Evolutionary conservation across 495 filamentous ascomycete species (phyloP).

Genomic region (Gamarada debralockiae): DNA sequence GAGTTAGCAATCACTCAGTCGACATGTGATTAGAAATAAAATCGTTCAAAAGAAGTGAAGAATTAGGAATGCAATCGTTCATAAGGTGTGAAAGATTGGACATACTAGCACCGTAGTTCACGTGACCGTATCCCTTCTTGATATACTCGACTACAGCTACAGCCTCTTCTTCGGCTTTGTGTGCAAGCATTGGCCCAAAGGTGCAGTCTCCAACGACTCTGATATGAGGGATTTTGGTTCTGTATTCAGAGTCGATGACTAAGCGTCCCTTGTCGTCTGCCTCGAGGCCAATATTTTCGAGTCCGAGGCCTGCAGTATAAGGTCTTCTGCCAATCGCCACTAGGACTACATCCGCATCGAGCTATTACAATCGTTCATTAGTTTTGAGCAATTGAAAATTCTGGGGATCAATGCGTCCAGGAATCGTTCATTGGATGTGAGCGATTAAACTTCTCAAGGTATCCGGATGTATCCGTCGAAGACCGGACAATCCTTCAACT

Average conservation of each 20-base stretch:
- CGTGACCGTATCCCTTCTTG: constrained; percentile 94
- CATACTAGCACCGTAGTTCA: constrained; percentile 86
- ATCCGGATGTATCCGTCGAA: no score
- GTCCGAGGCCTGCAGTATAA: constrained; percentile 84
- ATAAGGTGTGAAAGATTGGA: no score
- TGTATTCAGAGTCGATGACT: constrained; percentile 97
- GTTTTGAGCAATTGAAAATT: neutral
- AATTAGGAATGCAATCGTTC: no score
- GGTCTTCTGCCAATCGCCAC: constrained; percentile 95
- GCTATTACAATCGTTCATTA: constrained; percentile 42
- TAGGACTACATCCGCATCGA: constrained; percentile 94
- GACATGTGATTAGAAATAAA: no score
- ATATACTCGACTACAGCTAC: constrained; percentile 95
- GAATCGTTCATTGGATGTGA: no score
- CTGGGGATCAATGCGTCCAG: no score
- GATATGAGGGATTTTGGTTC: constrained; percentile 94
- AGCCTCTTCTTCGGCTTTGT: constrained; percentile 98
- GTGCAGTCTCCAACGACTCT: constrained; percentile 95
- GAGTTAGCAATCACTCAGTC: no score
- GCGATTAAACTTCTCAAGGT: no score
- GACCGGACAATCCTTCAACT: no score
- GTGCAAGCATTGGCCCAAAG: constrained; percentile 98
- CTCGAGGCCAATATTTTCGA: constrained; percentile 94
- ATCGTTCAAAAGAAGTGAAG: no score
- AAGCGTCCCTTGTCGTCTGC: constrained; percentile 89